These are phyloP conservation scores for Brassica carinata DNA, from an alignment of 345 rosid species.

Conservation along the genomic window DNA sequence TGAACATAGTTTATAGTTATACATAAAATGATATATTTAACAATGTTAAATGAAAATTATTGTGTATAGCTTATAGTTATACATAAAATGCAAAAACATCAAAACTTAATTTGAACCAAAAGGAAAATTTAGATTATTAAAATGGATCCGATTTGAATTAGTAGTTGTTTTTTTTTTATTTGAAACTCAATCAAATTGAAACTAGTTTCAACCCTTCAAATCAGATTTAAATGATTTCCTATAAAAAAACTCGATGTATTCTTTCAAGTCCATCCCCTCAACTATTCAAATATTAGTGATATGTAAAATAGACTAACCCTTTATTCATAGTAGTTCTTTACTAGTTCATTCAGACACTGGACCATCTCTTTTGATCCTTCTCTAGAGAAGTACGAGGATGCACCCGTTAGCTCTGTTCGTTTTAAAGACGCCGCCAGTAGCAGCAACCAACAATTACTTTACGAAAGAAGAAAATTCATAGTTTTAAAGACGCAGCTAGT, in stretches of 20 bases:
- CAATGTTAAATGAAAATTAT: too few relatives aligned
- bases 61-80: neutral
- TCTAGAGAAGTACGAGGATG: constrained; percentile 47
- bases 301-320: neutral
- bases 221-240: neutral
- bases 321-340: too few relatives aligned
- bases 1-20: neutral
- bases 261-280: neutral
- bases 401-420: neutral
- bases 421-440: too few relatives aligned
- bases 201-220: neutral
- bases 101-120: neutral
- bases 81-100: neutral
- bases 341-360: too few relatives aligned
- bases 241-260: too few relatives aligned
- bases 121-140: neutral
- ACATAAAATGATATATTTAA: neutral
- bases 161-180: neutral
- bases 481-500: too few relatives aligned
- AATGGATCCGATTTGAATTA: neutral
- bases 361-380: too few relatives aligned
- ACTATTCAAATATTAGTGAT: neutral
- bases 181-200: neutral
- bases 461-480: too few relatives aligned
- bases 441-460: too few relatives aligned